Conservation (phyloP, 2,329 filamentous ascomycete species). For the Colletotrichum sp. region DNA sequence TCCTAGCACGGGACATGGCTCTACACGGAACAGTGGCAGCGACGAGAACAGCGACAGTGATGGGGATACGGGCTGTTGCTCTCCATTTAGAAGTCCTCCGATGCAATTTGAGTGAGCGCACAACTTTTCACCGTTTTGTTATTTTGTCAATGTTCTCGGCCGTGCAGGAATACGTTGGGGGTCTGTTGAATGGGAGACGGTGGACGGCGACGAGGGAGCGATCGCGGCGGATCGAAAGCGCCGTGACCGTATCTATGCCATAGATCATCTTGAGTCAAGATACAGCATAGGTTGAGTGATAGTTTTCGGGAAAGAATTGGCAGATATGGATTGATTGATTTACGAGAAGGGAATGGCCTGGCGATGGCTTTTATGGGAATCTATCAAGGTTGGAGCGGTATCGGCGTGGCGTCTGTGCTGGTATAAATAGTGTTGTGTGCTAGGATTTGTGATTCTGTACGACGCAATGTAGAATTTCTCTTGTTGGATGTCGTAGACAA, state of each 20-base stretch:
- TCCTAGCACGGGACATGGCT: neutral
- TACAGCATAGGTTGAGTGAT: too few species aligned
- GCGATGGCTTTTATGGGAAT: neutral
- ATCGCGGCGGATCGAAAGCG: too few species aligned
- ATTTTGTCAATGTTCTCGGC: neutral
- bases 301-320: too few species aligned
- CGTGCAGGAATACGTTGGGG: neutral
- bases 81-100: rapidly evolving
- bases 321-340: too few species aligned
- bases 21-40: neutral
- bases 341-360: too few species aligned
- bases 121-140: rapidly evolving
- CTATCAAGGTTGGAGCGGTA: neutral
- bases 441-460: neutral
- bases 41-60: rapidly evolving
- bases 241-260: too few species aligned
- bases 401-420: rapidly evolving
- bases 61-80: rapidly evolving
- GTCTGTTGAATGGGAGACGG: rapidly evolving
- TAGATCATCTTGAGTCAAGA: too few species aligned
- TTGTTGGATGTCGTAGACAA: neutral
- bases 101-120: rapidly evolving
- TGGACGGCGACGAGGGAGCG: neutral
- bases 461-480: too few species aligned
- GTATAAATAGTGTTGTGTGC: neutral